Evolutionary conservation across 73 alveolate species (phyloP).

Genomic region (Paramecium octaurelia): DNA sequence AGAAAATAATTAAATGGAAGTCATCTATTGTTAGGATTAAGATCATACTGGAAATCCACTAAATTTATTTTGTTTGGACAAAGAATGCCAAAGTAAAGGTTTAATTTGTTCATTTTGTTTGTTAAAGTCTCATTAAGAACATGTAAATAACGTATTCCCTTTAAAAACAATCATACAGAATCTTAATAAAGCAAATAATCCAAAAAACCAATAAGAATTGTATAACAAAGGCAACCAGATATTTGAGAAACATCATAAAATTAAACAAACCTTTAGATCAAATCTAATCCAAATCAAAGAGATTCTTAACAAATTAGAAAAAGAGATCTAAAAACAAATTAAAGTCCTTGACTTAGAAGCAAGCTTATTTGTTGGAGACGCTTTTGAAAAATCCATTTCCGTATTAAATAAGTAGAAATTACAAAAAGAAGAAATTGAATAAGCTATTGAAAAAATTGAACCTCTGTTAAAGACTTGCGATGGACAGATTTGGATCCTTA

Average conservation of each 20-base stretch:
- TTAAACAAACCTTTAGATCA: constrained; percentile 25
- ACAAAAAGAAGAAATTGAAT: neutral
- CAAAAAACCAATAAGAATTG: constrained; percentile 11
- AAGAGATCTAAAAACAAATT: neutral
- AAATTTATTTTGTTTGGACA: neutral
- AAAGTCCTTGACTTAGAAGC: constrained; percentile 11
- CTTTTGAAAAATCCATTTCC: constrained; percentile 17
- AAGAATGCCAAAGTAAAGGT: neutral
- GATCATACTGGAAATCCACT: constrained; percentile 22
- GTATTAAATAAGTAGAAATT: neutral
- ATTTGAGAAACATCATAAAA: constrained; percentile 27
- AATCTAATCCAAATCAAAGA: constrained; percentile 17
- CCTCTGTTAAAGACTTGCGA: constrained; percentile 4
- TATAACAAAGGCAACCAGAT: neutral
- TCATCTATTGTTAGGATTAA: neutral
- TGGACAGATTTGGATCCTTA: constrained; percentile 37
- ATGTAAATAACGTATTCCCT: constrained; percentile 32
- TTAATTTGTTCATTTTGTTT: constrained; percentile 12
- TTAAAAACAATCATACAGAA: neutral
- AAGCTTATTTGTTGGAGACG: constrained; percentile 28
- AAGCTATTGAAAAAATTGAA: neutral
- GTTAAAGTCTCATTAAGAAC: neutral
- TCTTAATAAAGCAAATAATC: constrained; percentile 25
- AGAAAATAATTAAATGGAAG: neutral
- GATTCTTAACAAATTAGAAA: neutral